A percentile compares a stretch with the other conserved stretches of the same genome.
Conservation (phyloP, 208 protist genomes). For the Angomonas deanei region DNA sequence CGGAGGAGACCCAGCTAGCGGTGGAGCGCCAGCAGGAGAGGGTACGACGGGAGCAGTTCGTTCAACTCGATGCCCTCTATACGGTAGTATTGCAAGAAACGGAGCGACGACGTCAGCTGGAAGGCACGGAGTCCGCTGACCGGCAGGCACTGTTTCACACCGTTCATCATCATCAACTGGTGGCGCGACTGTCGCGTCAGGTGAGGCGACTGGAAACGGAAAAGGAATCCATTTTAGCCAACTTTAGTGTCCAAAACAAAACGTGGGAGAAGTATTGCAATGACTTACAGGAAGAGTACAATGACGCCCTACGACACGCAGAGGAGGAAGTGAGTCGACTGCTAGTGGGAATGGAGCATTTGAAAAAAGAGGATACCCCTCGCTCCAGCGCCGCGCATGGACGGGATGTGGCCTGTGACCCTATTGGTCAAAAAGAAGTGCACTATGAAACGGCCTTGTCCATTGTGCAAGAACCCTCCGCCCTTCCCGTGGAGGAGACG, state of each 20-base stretch:
- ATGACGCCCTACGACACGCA: constrained; percentile 33
- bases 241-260: neutral
- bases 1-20: neutral
- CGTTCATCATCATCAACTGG: constrained; percentile 5
- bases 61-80: neutral
- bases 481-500: neutral
- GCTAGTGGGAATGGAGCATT: constrained; percentile 3
- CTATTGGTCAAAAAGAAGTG: neutral
- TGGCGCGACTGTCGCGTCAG: neutral
- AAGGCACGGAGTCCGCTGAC: too few species aligned
- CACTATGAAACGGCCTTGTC: neutral
- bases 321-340: constrained; percentile 22
- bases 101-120: neutral
- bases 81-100: neutral
- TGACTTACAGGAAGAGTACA: constrained; percentile 16
- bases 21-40: neutral
- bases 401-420: neutral
- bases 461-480: neutral
- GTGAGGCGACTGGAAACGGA: neutral
- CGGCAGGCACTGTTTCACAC: neutral
- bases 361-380: neutral
- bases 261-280: constrained; percentile 11
- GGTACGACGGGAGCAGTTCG: neutral
- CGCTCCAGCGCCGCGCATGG: neutral
- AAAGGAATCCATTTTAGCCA: neutral